Conservation (phyloP, 2,329 filamentous ascomycete species). For the Aspergillus felis region DNA sequence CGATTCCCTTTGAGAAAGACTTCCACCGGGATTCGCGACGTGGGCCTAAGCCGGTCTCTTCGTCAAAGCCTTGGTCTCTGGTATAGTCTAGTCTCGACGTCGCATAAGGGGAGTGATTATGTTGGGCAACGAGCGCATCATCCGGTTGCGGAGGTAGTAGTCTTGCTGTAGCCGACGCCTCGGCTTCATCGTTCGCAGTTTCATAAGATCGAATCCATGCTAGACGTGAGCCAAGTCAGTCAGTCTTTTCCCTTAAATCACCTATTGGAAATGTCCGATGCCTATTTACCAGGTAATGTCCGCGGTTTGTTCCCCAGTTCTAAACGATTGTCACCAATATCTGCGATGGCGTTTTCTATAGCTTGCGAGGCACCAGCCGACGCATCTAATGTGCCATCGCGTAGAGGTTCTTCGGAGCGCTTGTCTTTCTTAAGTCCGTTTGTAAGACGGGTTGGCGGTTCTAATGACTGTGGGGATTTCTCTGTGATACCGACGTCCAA, state of each 20-base stretch:
- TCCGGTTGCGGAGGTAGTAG: conserved; percentile 36
- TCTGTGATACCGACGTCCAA: conserved; percentile 20
- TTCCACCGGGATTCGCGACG: conserved; percentile 45
- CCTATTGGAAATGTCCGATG: background rate
- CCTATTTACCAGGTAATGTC: conserved; percentile 36
- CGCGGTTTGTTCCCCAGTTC: conserved; percentile 19
- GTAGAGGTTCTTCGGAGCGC: conserved; percentile 13
- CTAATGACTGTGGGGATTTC: conserved; percentile 14
- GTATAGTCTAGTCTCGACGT: conserved; percentile 21
- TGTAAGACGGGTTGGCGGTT: conserved; percentile 6
- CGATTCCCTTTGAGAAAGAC: conserved; percentile 40
- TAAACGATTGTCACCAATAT: conserved; percentile 10
- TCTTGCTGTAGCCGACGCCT: conserved; percentile 29
- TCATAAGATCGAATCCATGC: conserved; percentile 45
- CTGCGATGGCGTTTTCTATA: conserved; percentile 13
- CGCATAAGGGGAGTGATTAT: conserved; percentile 40
- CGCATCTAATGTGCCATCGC: conserved; percentile 18
- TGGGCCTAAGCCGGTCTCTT: conserved; percentile 1
- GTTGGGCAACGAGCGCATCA: conserved; percentile 43
- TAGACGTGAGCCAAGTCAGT: conserved; percentile 14
- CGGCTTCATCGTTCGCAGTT: conserved; percentile 32
- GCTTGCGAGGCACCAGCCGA: conserved; percentile 16
- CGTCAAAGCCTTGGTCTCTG: conserved; percentile 6
- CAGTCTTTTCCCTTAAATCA: background rate
- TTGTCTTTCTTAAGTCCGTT: conserved; percentile 18